A percentile compares a stretch with the other conserved stretches of the same genome.
Conservation (phyloP, 1,284 basidiomycete species). For the Sporisorium graminicola region DNA sequence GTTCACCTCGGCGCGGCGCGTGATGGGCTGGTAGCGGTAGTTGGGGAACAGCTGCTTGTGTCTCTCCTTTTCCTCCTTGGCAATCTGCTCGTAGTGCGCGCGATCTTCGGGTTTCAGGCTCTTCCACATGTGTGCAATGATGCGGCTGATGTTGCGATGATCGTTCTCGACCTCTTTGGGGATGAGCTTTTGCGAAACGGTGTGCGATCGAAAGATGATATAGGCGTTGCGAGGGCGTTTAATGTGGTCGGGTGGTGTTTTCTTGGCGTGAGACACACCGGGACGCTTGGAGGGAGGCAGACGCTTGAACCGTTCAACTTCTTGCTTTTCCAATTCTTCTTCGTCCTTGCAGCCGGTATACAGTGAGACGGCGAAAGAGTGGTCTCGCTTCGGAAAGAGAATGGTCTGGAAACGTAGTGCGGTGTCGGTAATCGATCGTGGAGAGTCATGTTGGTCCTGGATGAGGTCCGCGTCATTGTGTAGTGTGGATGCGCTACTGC, state of each 20-base stretch:
- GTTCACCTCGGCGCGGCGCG: conserved; percentile 32
- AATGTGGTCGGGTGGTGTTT: conserved; percentile 75
- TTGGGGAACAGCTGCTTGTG: conserved; percentile 59
- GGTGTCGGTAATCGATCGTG: not conserved
- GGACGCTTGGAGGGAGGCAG: conserved; percentile 40
- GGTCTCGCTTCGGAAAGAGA: conserved; percentile 20
- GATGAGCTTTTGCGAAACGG: conserved; percentile 82
- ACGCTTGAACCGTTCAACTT: conserved; percentile 6
- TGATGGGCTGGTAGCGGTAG: conserved; percentile 63
- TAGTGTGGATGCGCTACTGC: not conserved
- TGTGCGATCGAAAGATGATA: conserved; percentile 91
- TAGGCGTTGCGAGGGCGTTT: conserved; percentile 94
- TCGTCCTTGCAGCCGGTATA: conserved; percentile 9
- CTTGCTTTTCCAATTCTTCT: not conserved
- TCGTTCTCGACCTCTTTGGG: conserved; percentile 85
- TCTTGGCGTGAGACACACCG: conserved; percentile 57
- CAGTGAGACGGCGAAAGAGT: conserved; percentile 4
- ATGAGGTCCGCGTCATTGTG: not conserved
- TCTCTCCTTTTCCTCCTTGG: conserved; percentile 58
- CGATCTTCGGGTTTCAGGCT: conserved; percentile 57
- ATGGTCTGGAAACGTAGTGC: conserved; percentile 21
- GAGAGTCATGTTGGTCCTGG: conserved; percentile 10
- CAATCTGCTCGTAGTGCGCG: conserved; percentile 53
- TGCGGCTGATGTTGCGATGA: conserved; percentile 78
- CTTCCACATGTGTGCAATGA: conserved; percentile 68